Percentiles rank a stretch among this genome's conserved stretches.
Evolutionary conservation across 306 rosid species (phyloP).

Genomic region (Adenanthera pavonina): DNA sequence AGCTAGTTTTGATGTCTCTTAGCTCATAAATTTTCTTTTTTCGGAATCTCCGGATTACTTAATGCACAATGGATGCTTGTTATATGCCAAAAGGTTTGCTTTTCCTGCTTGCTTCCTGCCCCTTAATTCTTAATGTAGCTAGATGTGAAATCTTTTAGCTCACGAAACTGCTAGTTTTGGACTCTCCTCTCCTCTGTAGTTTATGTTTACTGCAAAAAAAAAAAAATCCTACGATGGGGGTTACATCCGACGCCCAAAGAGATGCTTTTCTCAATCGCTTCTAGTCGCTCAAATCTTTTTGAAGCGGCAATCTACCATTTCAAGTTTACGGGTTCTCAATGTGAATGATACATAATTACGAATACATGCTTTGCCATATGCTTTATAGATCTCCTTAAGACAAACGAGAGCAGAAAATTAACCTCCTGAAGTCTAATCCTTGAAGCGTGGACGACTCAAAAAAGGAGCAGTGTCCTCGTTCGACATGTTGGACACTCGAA

Average conservation of each 20-base stretch:
- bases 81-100: not conserved
- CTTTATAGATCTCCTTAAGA: not conserved
- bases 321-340: not conserved
- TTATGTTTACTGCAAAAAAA: not conserved
- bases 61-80: not conserved
- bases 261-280: not conserved
- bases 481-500: not conserved
- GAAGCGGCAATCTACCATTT: not conserved
- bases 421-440: not conserved
- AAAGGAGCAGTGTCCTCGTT: not conserved
- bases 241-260: slow-evolving; percentile 13
- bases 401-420: not conserved
- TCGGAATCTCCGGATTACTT: not conserved
- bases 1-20: slow-evolving; percentile 11
- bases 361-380: not conserved
- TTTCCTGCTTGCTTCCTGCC: not conserved
- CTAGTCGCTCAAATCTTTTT: not conserved
- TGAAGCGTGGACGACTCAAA: not conserved
- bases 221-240: not conserved
- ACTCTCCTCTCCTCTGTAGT: not conserved
- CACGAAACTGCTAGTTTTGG: not conserved
- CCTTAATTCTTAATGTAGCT: not conserved
- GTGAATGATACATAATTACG: not conserved
- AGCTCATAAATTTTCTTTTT: slow-evolving; percentile 26
- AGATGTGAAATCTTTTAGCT: not conserved